Evolutionary conservation across 352 stramenopile genomes (phyloP), one percentile per base, ranked within the genome.

Genomic region (Globisporangium perplexum): DNA sequence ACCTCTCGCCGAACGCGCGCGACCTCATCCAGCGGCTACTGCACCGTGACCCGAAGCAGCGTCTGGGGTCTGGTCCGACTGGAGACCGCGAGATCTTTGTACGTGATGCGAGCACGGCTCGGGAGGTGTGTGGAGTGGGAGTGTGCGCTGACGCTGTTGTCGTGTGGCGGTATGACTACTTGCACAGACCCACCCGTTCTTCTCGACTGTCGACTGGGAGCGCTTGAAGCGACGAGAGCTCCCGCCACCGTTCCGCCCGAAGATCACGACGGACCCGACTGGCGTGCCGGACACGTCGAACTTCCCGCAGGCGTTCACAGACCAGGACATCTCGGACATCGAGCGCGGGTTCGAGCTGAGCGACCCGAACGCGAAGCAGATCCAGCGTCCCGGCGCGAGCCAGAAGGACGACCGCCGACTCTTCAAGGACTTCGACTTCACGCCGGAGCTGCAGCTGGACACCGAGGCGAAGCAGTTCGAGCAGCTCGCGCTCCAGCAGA

Each of bases 401-500:
- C 70, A 81, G 54, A 83, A 86, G 51, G 73, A 88, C 53, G 83
- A 93, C 50, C 74, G 75, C 55, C 79, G 79, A 45, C 62, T 93
- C 46, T 93, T 93, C 55, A 75, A 91, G 63, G 83, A 91, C 66
- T 93, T 93, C 28, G 83, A 93, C 60, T 93, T 93, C 46, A 89
- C 81, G 53, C 83, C 83, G 8, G 83, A 93, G 50, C 60, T 91
- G n/a, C 70, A 79, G 46, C 53, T 93, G 39, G 83, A 93, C 62
- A 80, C 73, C 38, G 83, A 93, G 50, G 83, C 83, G 8, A 90
- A 90, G 62, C 75, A 91, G 65, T 93, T 90, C 58, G 83, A 93
- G 64, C 82, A 91, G 59, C 77, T 93, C 14, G 78, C 83, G 46
- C 64, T 93, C 30, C 70, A 84, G 51, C 66, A 85, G 48, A 93